Base-by-base conservation (phyloP, 1,139 yeast genomes). In the Candida smagusa region DNA sequence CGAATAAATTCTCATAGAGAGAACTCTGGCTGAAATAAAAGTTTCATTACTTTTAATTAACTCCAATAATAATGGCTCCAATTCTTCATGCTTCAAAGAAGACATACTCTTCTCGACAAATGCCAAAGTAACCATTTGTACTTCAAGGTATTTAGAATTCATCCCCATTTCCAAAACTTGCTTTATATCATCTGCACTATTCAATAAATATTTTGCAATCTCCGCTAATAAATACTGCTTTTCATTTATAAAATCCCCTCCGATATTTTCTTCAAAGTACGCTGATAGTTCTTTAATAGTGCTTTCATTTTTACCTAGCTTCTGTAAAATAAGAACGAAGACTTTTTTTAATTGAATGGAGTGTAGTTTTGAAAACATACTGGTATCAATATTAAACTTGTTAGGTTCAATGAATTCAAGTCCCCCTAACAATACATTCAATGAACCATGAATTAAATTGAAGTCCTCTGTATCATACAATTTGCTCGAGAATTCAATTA, bases 1-100 rank as follows among this genome's bases (percentile, higher is more conserved):
- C 62, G 66, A 12, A 65, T 55, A 57, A 2, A 72, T 51, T 12
- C 59, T 49, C 30, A 79, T 54, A 6, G 74, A 67, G 5, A 61
- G 55, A 0, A 75, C 63, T 39, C 70, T 65, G 6, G 75, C 68
- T 31, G 63, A 65, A 30, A 67, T 68, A 73, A 79, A 72, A 8
- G 56, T 43, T 0, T 46, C 33, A 1, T 49, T 46, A 11, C 59
- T 50, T 3, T 54, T 37, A 3, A 61, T 58, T 39, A 74, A 23
- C 21, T 53, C 35, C 63, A 67, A 58, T 13, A 43, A 21, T 68
- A 73, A 79, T 71, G 9, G 56, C 42, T 0, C 46, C 33, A 1
- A 49, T 46, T 11, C 60, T 50, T 3, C 54, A 38, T 3, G 60
- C 58, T 39, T 74, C 23, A 21, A 52, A 35, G 63, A 67, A 58